phyloP scores from a whole-genome alignment of 2,329 filamentous ascomycete species.

The Orbilia quercus region DNA sequence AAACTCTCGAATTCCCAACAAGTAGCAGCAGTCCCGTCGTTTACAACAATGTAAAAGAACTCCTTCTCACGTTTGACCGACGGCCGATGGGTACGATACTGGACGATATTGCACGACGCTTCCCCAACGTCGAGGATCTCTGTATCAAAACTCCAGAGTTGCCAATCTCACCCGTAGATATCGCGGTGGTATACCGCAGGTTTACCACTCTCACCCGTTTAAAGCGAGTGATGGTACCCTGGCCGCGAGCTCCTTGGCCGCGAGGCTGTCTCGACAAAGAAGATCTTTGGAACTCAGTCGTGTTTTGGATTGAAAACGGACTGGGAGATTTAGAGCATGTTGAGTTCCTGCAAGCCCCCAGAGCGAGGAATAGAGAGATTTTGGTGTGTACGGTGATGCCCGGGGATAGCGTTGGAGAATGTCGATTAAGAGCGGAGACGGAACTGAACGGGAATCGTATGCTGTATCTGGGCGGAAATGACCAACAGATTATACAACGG shows the following conservation, averaged over 20 bases:
- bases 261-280: not conserved
- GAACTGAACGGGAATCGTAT: not conserved
- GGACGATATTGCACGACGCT: not conserved
- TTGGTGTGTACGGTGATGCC: not conserved
- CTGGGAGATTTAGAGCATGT: not conserved
- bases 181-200: not conserved
- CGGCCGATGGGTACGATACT: not conserved
- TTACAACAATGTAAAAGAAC: not conserved
- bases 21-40: not conserved
- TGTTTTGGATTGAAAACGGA: not conserved
- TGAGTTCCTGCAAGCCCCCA: constrained; percentile 1
- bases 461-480: not conserved
- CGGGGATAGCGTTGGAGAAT: not conserved
- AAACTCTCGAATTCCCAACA: constrained; percentile 8
- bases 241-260: constrained; percentile 7
- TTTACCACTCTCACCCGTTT: not conserved
- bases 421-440: not conserved
- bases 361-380: not conserved
- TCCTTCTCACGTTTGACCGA: not conserved
- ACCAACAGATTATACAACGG: no score
- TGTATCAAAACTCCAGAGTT: constrained; percentile 1
- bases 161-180: not conserved
- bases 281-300: not conserved
- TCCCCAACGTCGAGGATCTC: constrained; percentile 7
- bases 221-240: not conserved